phyloP scores from a whole-genome alignment of 1,284 basidiomycete genomes.

The Trichosporon asahii region DNA sequence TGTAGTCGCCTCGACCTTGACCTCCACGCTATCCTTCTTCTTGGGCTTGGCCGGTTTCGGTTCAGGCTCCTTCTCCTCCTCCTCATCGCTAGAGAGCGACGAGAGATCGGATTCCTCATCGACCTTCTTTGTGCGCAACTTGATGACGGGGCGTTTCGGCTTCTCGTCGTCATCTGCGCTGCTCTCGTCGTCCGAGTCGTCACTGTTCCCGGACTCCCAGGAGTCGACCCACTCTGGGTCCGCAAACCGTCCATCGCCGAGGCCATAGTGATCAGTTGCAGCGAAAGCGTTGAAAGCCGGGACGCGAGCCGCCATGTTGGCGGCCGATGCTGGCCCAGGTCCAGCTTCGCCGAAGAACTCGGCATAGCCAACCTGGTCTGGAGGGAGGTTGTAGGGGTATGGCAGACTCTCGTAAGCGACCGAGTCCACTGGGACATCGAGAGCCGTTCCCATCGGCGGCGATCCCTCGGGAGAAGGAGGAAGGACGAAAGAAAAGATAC shows the following conservation, averaged over 20 bases:
- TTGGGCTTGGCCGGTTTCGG: constrained; percentile 18
- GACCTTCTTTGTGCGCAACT: constrained; percentile 15
- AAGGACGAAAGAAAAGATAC: constrained; percentile 94
- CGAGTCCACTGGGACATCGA: constrained; percentile 29
- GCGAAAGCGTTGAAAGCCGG: constrained; percentile 50
- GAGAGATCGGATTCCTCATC: constrained; percentile 37
- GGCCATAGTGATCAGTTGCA: constrained; percentile 37
- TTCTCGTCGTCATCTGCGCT: constrained; percentile 32
- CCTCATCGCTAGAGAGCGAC: constrained; percentile 28
- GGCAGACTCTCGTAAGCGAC: constrained; percentile 33
- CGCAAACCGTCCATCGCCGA: constrained; percentile 30
- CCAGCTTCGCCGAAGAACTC: constrained; percentile 46
- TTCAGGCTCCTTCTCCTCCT: constrained; percentile 15
- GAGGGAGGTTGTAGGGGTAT: constrained; percentile 46
- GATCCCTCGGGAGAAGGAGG: constrained; percentile 56
- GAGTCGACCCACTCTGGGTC: constrained; percentile 29
- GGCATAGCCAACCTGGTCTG: constrained; percentile 40
- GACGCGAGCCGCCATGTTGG: constrained; percentile 36
- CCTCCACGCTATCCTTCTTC: constrained; percentile 16
- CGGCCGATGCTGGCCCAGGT: constrained; percentile 38
- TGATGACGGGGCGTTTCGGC: constrained; percentile 14
- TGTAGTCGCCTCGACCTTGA: constrained; percentile 12
- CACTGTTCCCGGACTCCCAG: constrained; percentile 32
- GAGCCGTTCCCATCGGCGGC: constrained; percentile 31
- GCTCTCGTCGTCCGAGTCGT: constrained; percentile 25